Evolutionary conservation across 1,284 basidiomycete species (phyloP).

Genomic region (Heterobasidion parviporum): DNA sequence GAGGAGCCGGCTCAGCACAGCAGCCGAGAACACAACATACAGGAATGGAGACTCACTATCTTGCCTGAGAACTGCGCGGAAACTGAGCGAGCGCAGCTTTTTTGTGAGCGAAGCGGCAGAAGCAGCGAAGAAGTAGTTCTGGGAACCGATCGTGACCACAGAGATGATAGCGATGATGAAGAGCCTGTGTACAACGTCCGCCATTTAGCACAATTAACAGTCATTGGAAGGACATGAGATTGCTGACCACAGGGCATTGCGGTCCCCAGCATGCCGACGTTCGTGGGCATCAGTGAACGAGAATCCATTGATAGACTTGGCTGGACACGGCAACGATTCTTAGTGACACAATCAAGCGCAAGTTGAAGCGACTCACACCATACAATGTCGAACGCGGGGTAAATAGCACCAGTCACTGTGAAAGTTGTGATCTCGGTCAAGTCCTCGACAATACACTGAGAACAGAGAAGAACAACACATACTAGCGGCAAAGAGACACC

Average conservation of each 20-base stretch:
- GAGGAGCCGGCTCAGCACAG: conserved; percentile 9
- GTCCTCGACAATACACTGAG: conserved; percentile 9
- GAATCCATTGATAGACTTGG: conserved; percentile 60
- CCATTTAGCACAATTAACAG: background rate
- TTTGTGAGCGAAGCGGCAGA: conserved; percentile 63
- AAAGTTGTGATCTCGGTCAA: conserved; percentile 11
- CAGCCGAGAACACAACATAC: background rate
- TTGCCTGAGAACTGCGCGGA: conserved; percentile 75
- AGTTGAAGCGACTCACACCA: conserved; percentile 28
- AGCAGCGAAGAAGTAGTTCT: conserved; percentile 62
- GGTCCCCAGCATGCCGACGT: conserved; percentile 50
- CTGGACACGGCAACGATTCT: conserved; percentile 12
- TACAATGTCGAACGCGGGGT: conserved; percentile 81
- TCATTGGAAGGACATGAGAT: background rate
- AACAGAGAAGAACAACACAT: conserved; percentile 16
- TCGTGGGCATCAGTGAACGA: conserved; percentile 31
- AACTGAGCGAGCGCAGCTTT: conserved; percentile 61
- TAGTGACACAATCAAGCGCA: background rate
- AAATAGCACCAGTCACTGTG: conserved; percentile 65
- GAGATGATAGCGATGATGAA: conserved; percentile 79
- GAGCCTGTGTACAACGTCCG: conserved; percentile 35
- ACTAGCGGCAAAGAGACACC: conserved; percentile 46
- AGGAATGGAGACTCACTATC: conserved; percentile 54
- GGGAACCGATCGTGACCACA: conserved; percentile 47
- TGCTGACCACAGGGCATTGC: conserved; percentile 57